Conservation (phyloP, 78 protist genomes). For the Guillardia theta region DNA sequence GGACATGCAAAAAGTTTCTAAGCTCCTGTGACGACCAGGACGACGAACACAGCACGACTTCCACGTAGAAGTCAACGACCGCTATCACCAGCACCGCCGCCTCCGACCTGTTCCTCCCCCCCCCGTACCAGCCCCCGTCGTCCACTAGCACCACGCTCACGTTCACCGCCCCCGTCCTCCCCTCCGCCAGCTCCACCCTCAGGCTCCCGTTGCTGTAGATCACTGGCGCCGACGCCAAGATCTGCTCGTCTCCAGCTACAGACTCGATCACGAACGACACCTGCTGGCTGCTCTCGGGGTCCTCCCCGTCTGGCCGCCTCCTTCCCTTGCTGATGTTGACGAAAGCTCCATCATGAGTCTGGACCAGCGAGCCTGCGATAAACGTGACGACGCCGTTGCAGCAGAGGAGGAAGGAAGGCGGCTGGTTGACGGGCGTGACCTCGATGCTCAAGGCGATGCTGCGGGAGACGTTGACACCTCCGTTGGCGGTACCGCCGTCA, state of each 20-base stretch:
- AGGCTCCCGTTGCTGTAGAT: not conserved
- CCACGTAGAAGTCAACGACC: not conserved
- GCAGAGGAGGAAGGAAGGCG: not conserved
- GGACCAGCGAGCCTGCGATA: no score
- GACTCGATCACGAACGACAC: no score
- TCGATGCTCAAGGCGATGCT: not conserved
- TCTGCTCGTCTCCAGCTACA: no score
- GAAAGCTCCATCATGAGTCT: no score
- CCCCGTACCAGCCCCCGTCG: not conserved
- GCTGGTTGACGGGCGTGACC: not conserved
- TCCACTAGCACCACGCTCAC: not conserved
- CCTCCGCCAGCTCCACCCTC: not conserved
- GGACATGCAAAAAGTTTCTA: no score
- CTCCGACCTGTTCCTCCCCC: not conserved
- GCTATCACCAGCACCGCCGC: not conserved
- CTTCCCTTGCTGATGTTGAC: no score
- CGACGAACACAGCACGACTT: no score
- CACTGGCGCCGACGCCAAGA: no score
- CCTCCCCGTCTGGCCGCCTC: no score
- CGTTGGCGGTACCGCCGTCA: not conserved
- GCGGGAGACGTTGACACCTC: not conserved
- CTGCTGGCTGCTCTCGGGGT: no score
- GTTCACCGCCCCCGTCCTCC: not conserved
- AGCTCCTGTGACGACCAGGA: no score
- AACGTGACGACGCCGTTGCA: no score